Percentiles rank a stretch among this genome's conserved stretches.
These are phyloP conservation scores for Didymella exigua DNA, from an alignment of 2,329 filamentous ascomycete genomes.

Conservation along the genomic window DNA sequence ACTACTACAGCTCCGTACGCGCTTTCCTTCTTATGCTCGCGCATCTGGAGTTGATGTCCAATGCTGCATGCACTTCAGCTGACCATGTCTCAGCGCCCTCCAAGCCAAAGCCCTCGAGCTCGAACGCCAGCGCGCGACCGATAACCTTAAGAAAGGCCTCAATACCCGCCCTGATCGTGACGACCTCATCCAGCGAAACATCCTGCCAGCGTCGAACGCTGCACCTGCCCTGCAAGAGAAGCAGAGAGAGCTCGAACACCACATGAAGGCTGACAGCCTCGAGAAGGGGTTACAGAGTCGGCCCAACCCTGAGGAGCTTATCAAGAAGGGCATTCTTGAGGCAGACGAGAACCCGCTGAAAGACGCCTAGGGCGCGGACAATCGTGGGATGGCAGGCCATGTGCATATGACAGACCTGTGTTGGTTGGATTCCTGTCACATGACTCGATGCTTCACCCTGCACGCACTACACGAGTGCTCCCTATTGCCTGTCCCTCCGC, in stretches of 20 bases:
- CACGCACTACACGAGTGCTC: too few relatives aligned
- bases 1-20: slow-evolving; percentile 70
- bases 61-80: background rate
- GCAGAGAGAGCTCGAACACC: slow-evolving; percentile 82
- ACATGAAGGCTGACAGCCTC: slow-evolving; percentile 84
- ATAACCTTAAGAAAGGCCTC: slow-evolving; percentile 69
- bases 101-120: slow-evolving; percentile 68
- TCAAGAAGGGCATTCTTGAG: slow-evolving; percentile 80
- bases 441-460: too few relatives aligned
- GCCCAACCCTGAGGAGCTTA: slow-evolving; percentile 74
- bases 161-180: slow-evolving; percentile 70
- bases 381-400: background rate
- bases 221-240: slow-evolving; percentile 80
- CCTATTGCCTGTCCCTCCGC: too few relatives aligned
- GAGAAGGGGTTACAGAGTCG: slow-evolving; percentile 85
- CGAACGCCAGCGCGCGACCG: slow-evolving; percentile 66
- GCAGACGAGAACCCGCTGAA: slow-evolving; percentile 44
- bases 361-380: slow-evolving; percentile 22
- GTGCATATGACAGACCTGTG: background rate
- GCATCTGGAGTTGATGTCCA: background rate
- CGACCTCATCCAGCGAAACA: slow-evolving; percentile 83
- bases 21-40: background rate
- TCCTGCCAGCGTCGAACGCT: slow-evolving; percentile 77
- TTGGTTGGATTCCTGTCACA: too few relatives aligned
- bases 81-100: slow-evolving; percentile 56